Conservation (phyloP, 2,329 filamentous ascomycete species). For the Pseudocercospora fuligena region DNA sequence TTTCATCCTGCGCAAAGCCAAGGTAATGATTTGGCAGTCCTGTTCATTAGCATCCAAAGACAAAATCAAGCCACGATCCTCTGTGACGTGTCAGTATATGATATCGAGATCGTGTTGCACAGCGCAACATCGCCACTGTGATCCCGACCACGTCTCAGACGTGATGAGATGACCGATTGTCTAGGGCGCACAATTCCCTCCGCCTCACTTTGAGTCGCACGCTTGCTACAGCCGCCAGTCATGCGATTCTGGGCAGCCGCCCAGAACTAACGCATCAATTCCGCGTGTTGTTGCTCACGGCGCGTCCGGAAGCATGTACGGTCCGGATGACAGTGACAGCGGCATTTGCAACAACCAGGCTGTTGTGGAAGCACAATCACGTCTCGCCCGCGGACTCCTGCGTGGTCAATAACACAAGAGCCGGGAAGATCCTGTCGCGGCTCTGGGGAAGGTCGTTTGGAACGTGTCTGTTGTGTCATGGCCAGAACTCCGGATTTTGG, state of each 20-base stretch:
- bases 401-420: constrained; percentile 4
- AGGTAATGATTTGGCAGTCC: neutral
- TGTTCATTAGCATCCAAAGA: neutral
- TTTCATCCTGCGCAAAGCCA: neutral
- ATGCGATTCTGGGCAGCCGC: too few relatives aligned
- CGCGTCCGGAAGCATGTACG: neutral
- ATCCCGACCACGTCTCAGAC: neutral
- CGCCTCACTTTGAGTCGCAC: too few relatives aligned
- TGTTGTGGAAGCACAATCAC: constrained; percentile 8
- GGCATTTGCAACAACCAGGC: constrained; percentile 5
- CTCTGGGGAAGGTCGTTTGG: constrained; percentile 8
- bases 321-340: constrained; percentile 17
- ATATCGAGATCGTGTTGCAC: neutral
- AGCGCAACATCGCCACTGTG: neutral
- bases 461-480: constrained; percentile 2
- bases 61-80: neutral
- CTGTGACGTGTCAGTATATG: neutral
- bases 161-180: neutral
- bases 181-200: too few relatives aligned
- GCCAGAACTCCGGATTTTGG: neutral
- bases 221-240: too few relatives aligned
- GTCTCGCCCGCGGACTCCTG: neutral
- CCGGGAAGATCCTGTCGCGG: constrained; percentile 16
- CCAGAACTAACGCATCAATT: too few relatives aligned
- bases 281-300: too few relatives aligned